A percentile compares a stretch with the other conserved stretches of the same genome.
Conservation (phyloP, 345 rosid genomes). For the Barbarea vulgaris region DNA sequence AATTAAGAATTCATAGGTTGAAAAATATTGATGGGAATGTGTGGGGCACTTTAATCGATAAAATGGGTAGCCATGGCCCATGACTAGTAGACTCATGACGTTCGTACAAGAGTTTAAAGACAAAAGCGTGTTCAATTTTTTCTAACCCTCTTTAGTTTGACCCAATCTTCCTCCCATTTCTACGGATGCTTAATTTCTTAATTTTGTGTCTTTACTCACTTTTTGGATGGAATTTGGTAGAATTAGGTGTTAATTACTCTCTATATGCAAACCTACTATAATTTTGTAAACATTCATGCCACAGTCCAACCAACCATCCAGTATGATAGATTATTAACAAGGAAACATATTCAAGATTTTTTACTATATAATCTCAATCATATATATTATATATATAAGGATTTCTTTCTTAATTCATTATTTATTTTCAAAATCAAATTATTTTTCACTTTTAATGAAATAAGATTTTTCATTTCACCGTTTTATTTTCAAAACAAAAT, state of each 20-base stretch:
- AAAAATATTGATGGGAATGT: not conserved
- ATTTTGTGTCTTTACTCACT: not conserved
- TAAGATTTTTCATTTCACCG: not conserved
- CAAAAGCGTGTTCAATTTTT: not conserved
- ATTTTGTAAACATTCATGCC: no score
- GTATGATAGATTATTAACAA: no score
- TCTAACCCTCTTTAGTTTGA: not conserved
- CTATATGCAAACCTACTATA: no score
- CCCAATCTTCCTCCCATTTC: slow-evolving; percentile 10
- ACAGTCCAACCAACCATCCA: no score
- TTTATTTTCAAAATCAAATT: no score
- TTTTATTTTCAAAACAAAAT: not conserved
- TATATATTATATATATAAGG: not conserved
- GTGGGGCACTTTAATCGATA: not conserved
- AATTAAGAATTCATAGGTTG: not conserved
- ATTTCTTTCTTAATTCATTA: not conserved
- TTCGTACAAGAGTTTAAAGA: not conserved
- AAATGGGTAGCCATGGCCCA: not conserved
- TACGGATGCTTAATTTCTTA: not conserved
- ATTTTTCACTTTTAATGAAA: not conserved
- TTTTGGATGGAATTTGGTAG: not conserved
- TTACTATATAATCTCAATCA: no score
- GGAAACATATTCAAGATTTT: no score
- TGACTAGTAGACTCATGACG: slow-evolving; percentile 4
- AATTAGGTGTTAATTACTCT: not conserved